Conservation (phyloP, 768 basidiomycete species). For the Collybia sordida region DNA sequence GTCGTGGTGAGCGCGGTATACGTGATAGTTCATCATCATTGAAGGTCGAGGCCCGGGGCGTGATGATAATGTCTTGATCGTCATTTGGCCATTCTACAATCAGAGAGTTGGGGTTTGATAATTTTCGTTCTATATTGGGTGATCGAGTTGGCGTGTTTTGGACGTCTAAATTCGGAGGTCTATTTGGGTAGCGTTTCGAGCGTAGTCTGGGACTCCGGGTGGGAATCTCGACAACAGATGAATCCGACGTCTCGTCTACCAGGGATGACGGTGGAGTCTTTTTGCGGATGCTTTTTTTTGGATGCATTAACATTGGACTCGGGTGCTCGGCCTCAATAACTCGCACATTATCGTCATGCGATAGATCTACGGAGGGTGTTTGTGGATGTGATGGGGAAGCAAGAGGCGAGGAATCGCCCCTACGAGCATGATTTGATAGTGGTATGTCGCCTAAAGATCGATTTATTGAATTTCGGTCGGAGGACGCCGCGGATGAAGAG, state of each 20-base stretch:
- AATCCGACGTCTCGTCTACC: constrained; percentile 49
- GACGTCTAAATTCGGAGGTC: constrained; percentile 49
- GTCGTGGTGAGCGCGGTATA: constrained; percentile 27
- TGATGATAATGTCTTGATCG: constrained; percentile 45
- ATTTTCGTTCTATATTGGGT: constrained; percentile 30
- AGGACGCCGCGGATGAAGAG: constrained; percentile 39
- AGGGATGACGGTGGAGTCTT: constrained; percentile 30
- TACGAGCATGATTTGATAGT: constrained; percentile 31
- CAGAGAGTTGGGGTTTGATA: constrained; percentile 45
- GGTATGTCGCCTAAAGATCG: constrained; percentile 23
- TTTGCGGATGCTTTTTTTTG: constrained; percentile 26
- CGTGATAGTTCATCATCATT: constrained; percentile 30
- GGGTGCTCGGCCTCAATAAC: constrained; percentile 22
- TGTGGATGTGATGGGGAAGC: constrained; percentile 35
- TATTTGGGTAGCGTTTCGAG: constrained; percentile 47
- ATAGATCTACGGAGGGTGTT: constrained; percentile 31
- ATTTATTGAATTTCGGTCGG: constrained; percentile 34
- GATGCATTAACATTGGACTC: constrained; percentile 26
- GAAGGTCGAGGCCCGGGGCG: constrained; percentile 58
- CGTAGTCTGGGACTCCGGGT: constrained; percentile 46
- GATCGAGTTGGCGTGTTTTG: constrained; percentile 27
- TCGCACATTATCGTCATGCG: constrained; percentile 21
- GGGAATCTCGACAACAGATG: constrained; percentile 36
- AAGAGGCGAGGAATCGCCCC: constrained; percentile 38
- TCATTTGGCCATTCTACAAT: constrained; percentile 56